Conservation (phyloP, 176 grass and related monocot genomes). For the Triticum aestivum region IWGSC_CS_RefSeq_v2.1 NC_057801.1:458325976-458326475, state of each 20-base stretch:
- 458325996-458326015: constrained; percentile 91
- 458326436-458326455: constrained; percentile 72
- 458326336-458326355: constrained; percentile 89
- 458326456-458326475: constrained; percentile 94
- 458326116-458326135: constrained; percentile 56
- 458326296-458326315: constrained; percentile 67
- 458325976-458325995: constrained; percentile 62
- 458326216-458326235: constrained; percentile 33
- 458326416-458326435: constrained; percentile 85
- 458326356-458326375: constrained; percentile 85
- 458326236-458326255: constrained; percentile 36
- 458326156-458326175: constrained; percentile 26
- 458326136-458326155: constrained; percentile 35
- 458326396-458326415: constrained; percentile 83
- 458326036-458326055: constrained; percentile 60
- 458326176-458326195: constrained; percentile 12
- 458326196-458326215: constrained; percentile 9
- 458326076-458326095: constrained; percentile 35
- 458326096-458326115: constrained; percentile 48
- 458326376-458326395: constrained; percentile 76
- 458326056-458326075: constrained; percentile 51
- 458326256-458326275: constrained; percentile 59
- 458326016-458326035: constrained; percentile 84
- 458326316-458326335: constrained; percentile 62
- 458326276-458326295: constrained; percentile 71